These are phyloP conservation scores for Talaromyces sp. DNA, from an alignment of 2,329 filamentous ascomycete species.

Conservation along the genomic window DNA sequence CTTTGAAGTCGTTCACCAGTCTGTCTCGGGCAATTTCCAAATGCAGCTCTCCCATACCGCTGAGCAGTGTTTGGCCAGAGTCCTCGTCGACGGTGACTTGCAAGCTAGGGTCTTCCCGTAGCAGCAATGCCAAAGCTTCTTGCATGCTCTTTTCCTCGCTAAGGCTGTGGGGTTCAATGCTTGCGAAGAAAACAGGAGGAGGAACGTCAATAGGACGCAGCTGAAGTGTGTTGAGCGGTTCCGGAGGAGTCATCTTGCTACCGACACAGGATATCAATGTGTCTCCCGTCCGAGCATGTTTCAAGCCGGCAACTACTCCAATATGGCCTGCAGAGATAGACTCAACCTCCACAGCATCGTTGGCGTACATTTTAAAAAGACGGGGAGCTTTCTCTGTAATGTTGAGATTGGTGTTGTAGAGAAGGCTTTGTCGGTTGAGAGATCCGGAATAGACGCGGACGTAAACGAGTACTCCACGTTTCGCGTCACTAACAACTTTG, in stretches of 20 bases:
- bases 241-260: conserved; percentile 59
- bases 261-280: conserved; percentile 74
- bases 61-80: conserved; percentile 85
- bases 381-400: conserved; percentile 74
- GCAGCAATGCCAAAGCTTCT: conserved; percentile 67
- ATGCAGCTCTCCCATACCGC: conserved; percentile 95
- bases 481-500: conserved; percentile 87
- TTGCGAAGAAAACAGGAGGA: conserved; percentile 93
- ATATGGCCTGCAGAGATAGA: conserved; percentile 83
- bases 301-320: conserved; percentile 84
- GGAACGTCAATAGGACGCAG: conserved; percentile 84
- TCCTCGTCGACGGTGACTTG: conserved; percentile 81
- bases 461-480: conserved; percentile 82
- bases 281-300: conserved; percentile 87
- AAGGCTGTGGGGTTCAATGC: conserved; percentile 74
- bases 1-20: conserved; percentile 83
- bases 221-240: conserved; percentile 68
- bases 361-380: conserved; percentile 83
- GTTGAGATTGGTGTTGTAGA: conserved; percentile 84
- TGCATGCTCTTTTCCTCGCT: conserved; percentile 76
- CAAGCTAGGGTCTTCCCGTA: conserved; percentile 88
- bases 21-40: conserved; percentile 88
- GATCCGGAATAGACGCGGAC: conserved; percentile 86
- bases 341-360: conserved; percentile 77
- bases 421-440: conserved; percentile 64